Percentiles rank a stretch among this genome's conserved stretches.
Conservation (phyloP, 345 rosid genomes). For the Turnera subulata region DNA sequence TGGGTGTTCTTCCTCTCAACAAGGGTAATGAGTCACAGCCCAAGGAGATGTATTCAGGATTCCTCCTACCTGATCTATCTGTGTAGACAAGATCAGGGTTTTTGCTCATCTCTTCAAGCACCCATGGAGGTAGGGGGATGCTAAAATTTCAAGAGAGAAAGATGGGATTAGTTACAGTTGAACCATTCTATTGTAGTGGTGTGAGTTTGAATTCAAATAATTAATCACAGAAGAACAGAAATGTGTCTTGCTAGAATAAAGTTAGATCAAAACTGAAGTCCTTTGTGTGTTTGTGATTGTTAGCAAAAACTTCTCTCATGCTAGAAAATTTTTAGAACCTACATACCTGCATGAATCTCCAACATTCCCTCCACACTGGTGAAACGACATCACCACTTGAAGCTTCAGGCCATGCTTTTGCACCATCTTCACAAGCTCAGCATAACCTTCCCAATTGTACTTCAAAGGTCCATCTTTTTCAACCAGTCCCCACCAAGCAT, state of each 20-base stretch:
- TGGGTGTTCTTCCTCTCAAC: slow-evolving; percentile 84
- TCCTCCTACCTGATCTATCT: slow-evolving; percentile 84
- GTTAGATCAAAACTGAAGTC: not conserved
- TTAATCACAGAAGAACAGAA: no score
- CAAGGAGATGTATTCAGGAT: slow-evolving; percentile 85
- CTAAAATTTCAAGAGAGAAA: slow-evolving; percentile 32
- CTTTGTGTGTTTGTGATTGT: not conserved
- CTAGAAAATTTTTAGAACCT: not conserved
- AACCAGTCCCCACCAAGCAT: slow-evolving; percentile 97
- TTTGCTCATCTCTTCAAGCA: slow-evolving; percentile 84
- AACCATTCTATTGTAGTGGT: no score
- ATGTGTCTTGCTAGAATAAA: no score
- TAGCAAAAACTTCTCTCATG: not conserved
- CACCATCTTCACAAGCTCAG: slow-evolving; percentile 82
- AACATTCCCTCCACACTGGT: slow-evolving; percentile 99
- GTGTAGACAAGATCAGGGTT: slow-evolving; percentile 91
- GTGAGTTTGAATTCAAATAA: not conserved
- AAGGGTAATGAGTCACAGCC: slow-evolving; percentile 84
- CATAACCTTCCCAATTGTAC: slow-evolving; percentile 96
- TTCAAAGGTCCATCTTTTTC: slow-evolving; percentile 93
- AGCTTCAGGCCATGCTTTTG: slow-evolving; percentile 79
- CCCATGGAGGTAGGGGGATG: slow-evolving; percentile 97
- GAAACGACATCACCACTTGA: slow-evolving; percentile 95
- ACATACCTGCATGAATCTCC: slow-evolving; percentile 97
- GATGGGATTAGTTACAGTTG: slow-evolving; percentile 8